Evolutionary conservation across 2,329 filamentous ascomycete genomes (phyloP), one percentile per base, ranked within the genome.

Genomic region (Fusarium foetens): DNA sequence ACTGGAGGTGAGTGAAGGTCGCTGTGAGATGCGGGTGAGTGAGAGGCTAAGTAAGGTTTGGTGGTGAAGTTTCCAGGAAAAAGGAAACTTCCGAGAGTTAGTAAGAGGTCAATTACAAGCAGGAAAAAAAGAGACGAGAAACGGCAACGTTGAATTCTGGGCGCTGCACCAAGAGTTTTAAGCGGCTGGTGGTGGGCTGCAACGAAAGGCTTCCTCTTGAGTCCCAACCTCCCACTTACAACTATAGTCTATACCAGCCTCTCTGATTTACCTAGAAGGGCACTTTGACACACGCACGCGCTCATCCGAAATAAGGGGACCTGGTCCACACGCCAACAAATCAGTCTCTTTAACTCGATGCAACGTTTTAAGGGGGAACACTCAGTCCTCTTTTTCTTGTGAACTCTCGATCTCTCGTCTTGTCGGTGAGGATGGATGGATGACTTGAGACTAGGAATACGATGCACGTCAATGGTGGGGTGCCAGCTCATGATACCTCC

Each of bases 191-290:
- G 67, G 71, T 72, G 71, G 71, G 74, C 63, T 73, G 63, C 67
- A 38, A 66, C 53, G 66, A 70, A 70, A 70, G 63, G 49, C 49
- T 71, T 74, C 77, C 65, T 68, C 66, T 61, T 43, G 62, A 63
- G 58, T 76, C 80, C 80, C 80, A 80, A 78, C 80, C 80, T 81
- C 80, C 78, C 70, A 79, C 79, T 80, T 80, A 78, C 75, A 60
- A 42, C 58, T 36, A 78, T 51, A 31, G 38, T 61, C 39, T 57
- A 52, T 25, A 68, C 79, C 78, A 81, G 67, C 79, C 79, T 79
- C 79, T 77, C 63, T 64, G 73, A 77, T 67, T 71, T 72, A 57
- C 61, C 62, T 54, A 53, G 66, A 70, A 53, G 58, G 68, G 68
- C 33, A 55, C 68, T 67, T 70, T 66, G 53, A 71, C 67, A 68